Conservation (phyloP, 495 filamentous ascomycete species). For the Penicillium herquei region DNA sequence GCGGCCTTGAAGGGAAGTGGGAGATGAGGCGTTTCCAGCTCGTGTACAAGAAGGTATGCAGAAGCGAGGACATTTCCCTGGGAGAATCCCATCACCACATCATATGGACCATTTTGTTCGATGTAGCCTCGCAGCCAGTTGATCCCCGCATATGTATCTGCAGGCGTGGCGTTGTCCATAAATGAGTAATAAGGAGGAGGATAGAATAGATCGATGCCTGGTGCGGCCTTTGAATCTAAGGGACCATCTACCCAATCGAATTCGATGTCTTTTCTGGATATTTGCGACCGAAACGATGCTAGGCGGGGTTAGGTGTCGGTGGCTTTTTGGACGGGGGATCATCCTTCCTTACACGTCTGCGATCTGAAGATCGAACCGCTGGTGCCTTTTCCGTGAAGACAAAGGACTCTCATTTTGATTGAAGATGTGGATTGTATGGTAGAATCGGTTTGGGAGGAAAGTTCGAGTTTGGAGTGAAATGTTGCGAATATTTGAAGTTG, state of each 20-base stretch:
- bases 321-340: background rate
- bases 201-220: slow-evolving; percentile 55
- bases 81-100: slow-evolving; percentile 59
- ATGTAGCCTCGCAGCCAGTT: slow-evolving; percentile 49
- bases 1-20: slow-evolving; percentile 56
- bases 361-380: slow-evolving; percentile 57
- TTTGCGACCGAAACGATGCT: slow-evolving; percentile 43
- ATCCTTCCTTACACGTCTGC: slow-evolving; percentile 49
- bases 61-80: slow-evolving; percentile 56
- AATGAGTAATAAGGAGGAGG: slow-evolving; percentile 48
- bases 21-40: slow-evolving; percentile 27
- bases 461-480: background rate
- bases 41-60: slow-evolving; percentile 41
- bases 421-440: background rate
- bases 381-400: slow-evolving; percentile 63
- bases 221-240: slow-evolving; percentile 39
- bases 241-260: slow-evolving; percentile 61
- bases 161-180: slow-evolving; percentile 36
- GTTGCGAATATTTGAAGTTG: background rate
- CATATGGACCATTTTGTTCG: slow-evolving; percentile 55
- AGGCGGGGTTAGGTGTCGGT: slow-evolving; percentile 19
- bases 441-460: background rate
- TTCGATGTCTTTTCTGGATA: slow-evolving; percentile 33
- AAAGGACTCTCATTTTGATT: slow-evolving; percentile 54
- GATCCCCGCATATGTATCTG: slow-evolving; percentile 38